Percentiles rank a stretch among this genome's conserved stretches.
phyloP scores from a whole-genome alignment of 768 basidiomycete genomes.

The Lactifluus hygrophoroides region DNA sequence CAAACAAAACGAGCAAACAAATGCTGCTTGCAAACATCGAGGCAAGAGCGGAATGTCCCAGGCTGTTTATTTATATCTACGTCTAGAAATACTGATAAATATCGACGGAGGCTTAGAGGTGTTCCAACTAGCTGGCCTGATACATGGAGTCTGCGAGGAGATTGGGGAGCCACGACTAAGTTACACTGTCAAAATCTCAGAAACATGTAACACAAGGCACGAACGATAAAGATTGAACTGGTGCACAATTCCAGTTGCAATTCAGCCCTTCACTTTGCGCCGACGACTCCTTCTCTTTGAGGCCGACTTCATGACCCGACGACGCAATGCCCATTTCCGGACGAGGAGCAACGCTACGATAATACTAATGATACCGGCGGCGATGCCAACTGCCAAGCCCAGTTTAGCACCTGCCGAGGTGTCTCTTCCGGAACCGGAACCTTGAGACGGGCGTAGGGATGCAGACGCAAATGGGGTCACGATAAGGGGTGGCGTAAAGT shows the following conservation, averaged over 20 bases:
- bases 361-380: constrained; percentile 37
- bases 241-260: neutral
- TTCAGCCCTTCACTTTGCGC: neutral
- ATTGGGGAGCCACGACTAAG: neutral
- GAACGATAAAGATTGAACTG: neutral
- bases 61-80: too few relatives aligned
- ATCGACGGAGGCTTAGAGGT: too few relatives aligned
- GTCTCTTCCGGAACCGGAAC: neutral
- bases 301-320: neutral
- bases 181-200: neutral
- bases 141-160: neutral
- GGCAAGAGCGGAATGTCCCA: too few relatives aligned
- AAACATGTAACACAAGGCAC: neutral
- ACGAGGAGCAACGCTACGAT: constrained; percentile 38
- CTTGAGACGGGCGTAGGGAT: constrained; percentile 12
- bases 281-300: neutral
- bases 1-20: neutral
- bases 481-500: constrained; percentile 22
- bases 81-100: too few relatives aligned
- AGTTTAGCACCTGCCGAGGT: constrained; percentile 32
- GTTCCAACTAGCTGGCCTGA: too few relatives aligned
- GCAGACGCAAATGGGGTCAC: constrained; percentile 12
- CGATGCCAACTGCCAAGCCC: constrained; percentile 45
- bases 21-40: too few relatives aligned
- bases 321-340: constrained; percentile 37